Evolutionary conservation across 768 basidiomycete genomes (phyloP), one percentile per base, ranked within the genome.

Genomic region (Gyrodon lividus): DNA sequence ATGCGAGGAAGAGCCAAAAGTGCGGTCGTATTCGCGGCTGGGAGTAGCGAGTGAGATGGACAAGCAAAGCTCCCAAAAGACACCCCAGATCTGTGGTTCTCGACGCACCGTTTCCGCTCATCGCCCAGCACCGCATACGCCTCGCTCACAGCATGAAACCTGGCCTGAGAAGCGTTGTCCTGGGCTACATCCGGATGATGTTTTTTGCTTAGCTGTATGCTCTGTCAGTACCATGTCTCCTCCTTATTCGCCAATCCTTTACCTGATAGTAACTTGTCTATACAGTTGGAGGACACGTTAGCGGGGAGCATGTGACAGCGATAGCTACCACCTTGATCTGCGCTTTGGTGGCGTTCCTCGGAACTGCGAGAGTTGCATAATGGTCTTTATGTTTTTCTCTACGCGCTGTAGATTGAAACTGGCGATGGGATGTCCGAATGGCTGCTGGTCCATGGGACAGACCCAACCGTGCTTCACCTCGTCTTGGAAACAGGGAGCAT

Each of bases 101-200:
- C 7, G 5, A 49, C 71, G 38, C 44, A 75, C 78, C 77, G 69
- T 59, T 72, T 71, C 41, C 77, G 64, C 47, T 77, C 76, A 43
- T 79, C 71, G 6, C 74, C 72, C 7, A 79, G 64, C 17, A 77
- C 54, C 1, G 72, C 63, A 40, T 78, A 80, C 2, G 78, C 78
- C 44, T 78, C 79, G 55, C 75, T 78, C 44, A 77, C 70, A 0
- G 65, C 70, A 43, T 74, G 74, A 50, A 77, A 79, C 43, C 64
- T 77, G 49, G 66, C 62, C 48, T 68, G 70, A 2, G 77, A 70
- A 3, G 52, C 41, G 6, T 61, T 62, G 45, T 78, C 76, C 31
- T 67, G 63, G 46, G 68, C 68, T 8, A 74, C 58, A 57, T 79
- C 78, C 1, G 78, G 78, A 47, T 80, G 79, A 43, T 71, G 69